These are phyloP conservation scores for Vitis hybrid DNA, from an alignment of 177 flowering plant genomes.

Conservation along the genomic window DNA sequence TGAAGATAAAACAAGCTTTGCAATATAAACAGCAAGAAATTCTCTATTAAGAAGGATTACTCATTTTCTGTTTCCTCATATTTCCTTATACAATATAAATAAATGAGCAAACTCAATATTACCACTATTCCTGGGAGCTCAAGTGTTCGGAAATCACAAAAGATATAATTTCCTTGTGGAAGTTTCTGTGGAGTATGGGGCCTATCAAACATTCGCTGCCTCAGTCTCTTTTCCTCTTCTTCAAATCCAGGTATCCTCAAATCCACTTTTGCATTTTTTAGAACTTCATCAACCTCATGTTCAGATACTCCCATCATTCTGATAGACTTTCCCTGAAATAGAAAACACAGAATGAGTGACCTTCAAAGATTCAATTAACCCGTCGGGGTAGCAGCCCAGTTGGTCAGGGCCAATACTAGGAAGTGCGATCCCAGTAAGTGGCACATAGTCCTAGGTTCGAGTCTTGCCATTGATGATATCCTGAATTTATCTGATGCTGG, in stretches of 20 bases:
- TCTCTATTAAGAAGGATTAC: no score
- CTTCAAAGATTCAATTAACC: no score
- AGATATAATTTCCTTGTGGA: conserved; percentile 80
- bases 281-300: conserved; percentile 69
- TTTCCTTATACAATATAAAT: background rate
- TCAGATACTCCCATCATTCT: conserved; percentile 94
- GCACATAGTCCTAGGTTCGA: no score
- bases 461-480: no score
- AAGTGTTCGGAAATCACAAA: conserved; percentile 86
- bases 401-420: no score
- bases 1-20: no score
- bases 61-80: no score
- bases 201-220: conserved; percentile 37
- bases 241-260: conserved; percentile 90
- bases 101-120: conserved; percentile 2
- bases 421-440: no score
- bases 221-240: conserved; percentile 79
- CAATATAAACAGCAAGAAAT: no score
- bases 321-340: conserved; percentile 64
- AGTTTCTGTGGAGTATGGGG: conserved; percentile 42
- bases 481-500: no score
- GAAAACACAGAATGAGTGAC: background rate
- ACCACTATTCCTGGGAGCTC: conserved; percentile 86
- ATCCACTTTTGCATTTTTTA: conserved; percentile 51
- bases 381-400: no score